phyloP scores from a whole-genome alignment of 2,329 filamentous ascomycete species.

The Hypoxylon sp. region DNA sequence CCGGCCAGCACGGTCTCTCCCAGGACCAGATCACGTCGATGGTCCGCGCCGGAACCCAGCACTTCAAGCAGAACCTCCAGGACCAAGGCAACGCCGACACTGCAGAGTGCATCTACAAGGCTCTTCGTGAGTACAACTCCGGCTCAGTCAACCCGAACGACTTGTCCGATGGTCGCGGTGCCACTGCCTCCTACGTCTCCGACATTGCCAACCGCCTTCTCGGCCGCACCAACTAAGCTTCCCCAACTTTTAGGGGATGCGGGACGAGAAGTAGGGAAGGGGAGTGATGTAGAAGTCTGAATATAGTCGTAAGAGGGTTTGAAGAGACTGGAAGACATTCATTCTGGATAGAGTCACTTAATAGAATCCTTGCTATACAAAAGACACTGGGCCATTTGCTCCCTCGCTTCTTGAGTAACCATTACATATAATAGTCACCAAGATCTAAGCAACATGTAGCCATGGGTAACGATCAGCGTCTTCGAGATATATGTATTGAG shows the following conservation, averaged over 20 bases:
- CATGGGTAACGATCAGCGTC: too few relatives aligned
- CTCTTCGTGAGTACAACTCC: slow-evolving; percentile 57
- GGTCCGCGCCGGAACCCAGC: slow-evolving; percentile 49
- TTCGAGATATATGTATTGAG: neutral
- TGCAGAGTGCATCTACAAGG: slow-evolving; percentile 54
- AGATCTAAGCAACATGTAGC: too few relatives aligned
- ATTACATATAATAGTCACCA: neutral
- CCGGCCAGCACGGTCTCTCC: slow-evolving; percentile 49
- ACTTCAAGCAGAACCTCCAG: slow-evolving; percentile 49
- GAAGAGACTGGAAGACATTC: slow-evolving; percentile 12
- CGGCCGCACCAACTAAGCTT: slow-evolving; percentile 52
- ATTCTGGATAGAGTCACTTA: slow-evolving; percentile 26
- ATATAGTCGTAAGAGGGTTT: neutral
- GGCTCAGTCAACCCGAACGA: slow-evolving; percentile 53
- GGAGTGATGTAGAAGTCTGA: neutral
- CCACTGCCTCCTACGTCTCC: slow-evolving; percentile 55
- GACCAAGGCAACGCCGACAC: slow-evolving; percentile 48
- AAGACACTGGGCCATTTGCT: neutral
- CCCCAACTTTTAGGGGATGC: neutral
- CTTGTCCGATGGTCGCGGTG: slow-evolving; percentile 54
- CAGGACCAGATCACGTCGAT: slow-evolving; percentile 54
- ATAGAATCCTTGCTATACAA: slow-evolving; percentile 13
- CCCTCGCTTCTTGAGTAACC: neutral
- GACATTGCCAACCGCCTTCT: slow-evolving; percentile 56
- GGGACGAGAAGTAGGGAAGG: neutral